Base-by-base conservation (phyloP, 495 filamentous ascomycete species). In the Penicillium coprophilum region DNA sequence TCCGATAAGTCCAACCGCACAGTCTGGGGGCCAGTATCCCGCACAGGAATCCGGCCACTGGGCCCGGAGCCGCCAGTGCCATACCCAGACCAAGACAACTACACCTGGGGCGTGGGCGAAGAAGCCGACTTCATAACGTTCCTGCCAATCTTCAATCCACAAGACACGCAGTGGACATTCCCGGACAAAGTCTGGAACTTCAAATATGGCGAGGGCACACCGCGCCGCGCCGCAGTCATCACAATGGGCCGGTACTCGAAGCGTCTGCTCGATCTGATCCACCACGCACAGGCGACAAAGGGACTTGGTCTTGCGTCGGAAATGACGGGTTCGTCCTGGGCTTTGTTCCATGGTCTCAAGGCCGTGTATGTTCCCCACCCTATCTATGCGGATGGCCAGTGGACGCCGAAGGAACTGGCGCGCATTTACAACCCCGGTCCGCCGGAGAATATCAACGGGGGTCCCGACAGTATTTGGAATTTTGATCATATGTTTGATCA, bases 111-210 rank as follows among this genome's bases (percentile, higher is more conserved):
- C 23, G 82, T 89, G 15, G 85, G 81, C 48, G 88, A 91, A 70
- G 85, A 89, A 49, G 89, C 89, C 20, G 89, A 92, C 64, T 72
- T 87, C 55, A 88, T 91, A 57, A 85, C 84, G 3, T 75, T 89
- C 32, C 77, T 83, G 0, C 88, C 89, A 6, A 85, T 90, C 23
- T 87, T 88, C 71, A 82, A 89, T 61, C 81, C 83, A 3, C 75
- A 80, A 50, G 77, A 80, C 59, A 87, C 85, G 27, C 65, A 67
- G n/a, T 90, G 86, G 85, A 74, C 82, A 21, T 80, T 83, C 56
- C 76, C 75, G 31, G 75, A 87, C 62, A 75, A 73, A 11, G 67
- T 75, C 4, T 71, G 65, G 65, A 69, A 67, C 36, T 71, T 68
- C 60, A 56, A 54, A 27, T 45, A 64, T 15, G 67, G 64, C 30